These are phyloP conservation scores for Elsinoe ampelina DNA, from an alignment of 2,329 filamentous ascomycete species.

Conservation along the genomic window DNA sequence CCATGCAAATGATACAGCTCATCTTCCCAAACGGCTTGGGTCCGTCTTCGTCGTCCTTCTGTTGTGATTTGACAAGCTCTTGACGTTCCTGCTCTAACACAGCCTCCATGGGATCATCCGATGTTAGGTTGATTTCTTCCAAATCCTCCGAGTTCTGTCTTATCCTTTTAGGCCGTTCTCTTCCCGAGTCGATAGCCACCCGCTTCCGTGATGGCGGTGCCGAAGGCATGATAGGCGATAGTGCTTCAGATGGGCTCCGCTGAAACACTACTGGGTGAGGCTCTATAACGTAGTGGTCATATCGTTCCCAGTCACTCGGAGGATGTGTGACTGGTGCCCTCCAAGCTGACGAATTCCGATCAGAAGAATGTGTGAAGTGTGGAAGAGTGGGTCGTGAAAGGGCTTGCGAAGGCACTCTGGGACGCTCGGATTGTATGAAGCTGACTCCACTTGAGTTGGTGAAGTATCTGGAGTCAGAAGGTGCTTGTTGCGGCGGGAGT, in stretches of 20 bases:
- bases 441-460: too few species aligned
- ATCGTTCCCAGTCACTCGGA: not conserved
- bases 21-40: constrained; percentile 32
- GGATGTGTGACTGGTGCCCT: too few species aligned
- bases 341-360: too few species aligned
- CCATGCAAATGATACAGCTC: constrained; percentile 58
- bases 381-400: too few species aligned
- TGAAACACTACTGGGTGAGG: constrained; percentile 28
- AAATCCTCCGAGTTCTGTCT: constrained; percentile 23
- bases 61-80: constrained; percentile 39
- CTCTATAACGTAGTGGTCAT: not conserved
- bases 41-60: constrained; percentile 28
- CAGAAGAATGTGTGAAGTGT: too few species aligned
- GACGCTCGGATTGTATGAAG: too few species aligned
- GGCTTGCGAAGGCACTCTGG: too few species aligned
- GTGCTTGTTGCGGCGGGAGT: too few species aligned
- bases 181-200: constrained; percentile 1
- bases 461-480: too few species aligned
- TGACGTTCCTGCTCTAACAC: constrained; percentile 44
- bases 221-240: not conserved
- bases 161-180: constrained; percentile 12
- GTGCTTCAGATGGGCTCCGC: too few species aligned
- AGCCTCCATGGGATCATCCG: constrained; percentile 33
- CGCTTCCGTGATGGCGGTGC: constrained; percentile 11
- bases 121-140: constrained; percentile 43